phyloP scores from a whole-genome alignment of 805 yeast genomes.

The Metschnikowia bowlesiae region DNA sequence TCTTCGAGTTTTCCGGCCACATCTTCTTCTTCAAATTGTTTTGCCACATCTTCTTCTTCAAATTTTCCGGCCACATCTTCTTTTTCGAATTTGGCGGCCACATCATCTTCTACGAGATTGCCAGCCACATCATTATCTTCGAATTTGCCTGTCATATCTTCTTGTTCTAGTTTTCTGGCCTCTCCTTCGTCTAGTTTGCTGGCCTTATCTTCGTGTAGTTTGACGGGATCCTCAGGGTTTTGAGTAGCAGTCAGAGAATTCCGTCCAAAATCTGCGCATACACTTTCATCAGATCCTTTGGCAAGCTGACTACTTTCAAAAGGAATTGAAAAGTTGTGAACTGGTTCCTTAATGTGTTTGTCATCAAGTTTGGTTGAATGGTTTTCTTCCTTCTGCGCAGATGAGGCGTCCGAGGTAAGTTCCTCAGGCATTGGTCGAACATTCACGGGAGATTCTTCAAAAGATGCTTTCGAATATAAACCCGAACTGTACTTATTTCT shows the following conservation, averaged over 20 bases:
- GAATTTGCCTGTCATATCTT: too few relatives aligned
- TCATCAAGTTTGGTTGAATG: background rate
- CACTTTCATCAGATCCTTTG: background rate
- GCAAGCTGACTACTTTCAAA: background rate
- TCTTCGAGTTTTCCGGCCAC: too few relatives aligned
- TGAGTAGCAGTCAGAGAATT: too few relatives aligned
- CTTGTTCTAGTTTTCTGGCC: too few relatives aligned
- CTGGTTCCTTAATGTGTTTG: background rate
- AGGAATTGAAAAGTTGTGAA: background rate
- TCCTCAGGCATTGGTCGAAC: background rate
- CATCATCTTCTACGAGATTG: background rate
- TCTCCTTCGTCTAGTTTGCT: too few relatives aligned
- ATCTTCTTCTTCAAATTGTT: background rate
- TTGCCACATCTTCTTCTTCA: too few relatives aligned
- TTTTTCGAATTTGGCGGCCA: background rate
- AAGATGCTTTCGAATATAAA: background rate
- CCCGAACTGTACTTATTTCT: background rate
- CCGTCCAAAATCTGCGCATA: background rate
- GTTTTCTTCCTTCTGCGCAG: background rate
- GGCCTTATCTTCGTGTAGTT: too few relatives aligned
- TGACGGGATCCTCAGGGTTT: too few relatives aligned
- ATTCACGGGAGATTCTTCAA: background rate
- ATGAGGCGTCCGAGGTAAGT: background rate
- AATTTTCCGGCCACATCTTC: background rate
- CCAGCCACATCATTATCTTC: too few relatives aligned